These are phyloP conservation scores for Huntiella savannae DNA, from an alignment of 2,329 filamentous ascomycete genomes.

Conservation along the genomic window DNA sequence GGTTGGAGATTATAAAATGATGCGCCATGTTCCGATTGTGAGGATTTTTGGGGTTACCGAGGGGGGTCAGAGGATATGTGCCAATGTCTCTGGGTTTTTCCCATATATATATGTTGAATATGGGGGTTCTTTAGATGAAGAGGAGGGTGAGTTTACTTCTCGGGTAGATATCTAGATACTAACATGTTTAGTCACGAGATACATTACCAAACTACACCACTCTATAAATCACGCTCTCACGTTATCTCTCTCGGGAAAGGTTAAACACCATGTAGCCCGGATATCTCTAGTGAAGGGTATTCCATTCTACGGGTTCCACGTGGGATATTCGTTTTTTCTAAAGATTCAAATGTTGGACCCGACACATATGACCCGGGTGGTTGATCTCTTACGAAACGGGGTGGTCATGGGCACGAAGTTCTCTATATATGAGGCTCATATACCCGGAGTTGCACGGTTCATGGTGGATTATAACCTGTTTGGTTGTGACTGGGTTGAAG, in stretches of 20 bases:
- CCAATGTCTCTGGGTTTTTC: constrained; percentile 86
- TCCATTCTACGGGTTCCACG: constrained; percentile 89
- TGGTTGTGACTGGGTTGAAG: constrained; percentile 43
- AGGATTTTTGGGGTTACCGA: constrained; percentile 85
- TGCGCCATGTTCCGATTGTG: constrained; percentile 53
- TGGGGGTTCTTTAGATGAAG: constrained; percentile 42
- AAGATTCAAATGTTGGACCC: constrained; percentile 94
- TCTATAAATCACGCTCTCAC: constrained; percentile 85
- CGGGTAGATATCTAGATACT: neutral
- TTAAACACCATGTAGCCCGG: constrained; percentile 42
- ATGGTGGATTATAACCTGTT: constrained; percentile 98
- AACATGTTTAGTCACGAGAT: constrained; percentile 41
- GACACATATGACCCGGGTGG: constrained; percentile 63
- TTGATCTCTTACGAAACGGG: constrained; percentile 74
- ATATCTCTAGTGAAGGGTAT: constrained; percentile 84
- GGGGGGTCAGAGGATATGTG: constrained; percentile 88
- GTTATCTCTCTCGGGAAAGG: constrained; percentile 55
- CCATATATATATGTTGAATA: constrained; percentile 93
- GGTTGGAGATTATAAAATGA: constrained; percentile 21
- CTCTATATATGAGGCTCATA: constrained; percentile 84
- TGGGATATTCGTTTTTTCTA: constrained; percentile 77
- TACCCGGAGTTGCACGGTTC: constrained; percentile 87
- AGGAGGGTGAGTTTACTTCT: constrained; percentile 37
- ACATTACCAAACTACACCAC: constrained; percentile 59
- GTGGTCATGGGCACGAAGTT: constrained; percentile 67